Conservation (phyloP, 371 early-diverging fungal genomes). For the Capniomyces stellatus region DNA sequence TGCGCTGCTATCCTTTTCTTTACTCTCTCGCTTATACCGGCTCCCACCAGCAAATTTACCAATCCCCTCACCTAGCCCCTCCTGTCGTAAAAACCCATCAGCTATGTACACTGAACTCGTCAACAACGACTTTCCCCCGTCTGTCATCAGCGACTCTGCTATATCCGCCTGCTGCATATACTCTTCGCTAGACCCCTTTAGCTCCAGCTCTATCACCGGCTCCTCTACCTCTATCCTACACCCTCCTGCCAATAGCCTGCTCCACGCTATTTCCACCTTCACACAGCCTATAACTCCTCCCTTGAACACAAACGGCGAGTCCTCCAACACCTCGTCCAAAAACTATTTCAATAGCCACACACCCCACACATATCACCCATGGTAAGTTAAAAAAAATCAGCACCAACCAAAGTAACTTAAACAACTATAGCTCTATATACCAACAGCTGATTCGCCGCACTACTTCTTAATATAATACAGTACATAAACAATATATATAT, state of each 20-base stretch:
- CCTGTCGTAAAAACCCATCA: constrained; percentile 59
- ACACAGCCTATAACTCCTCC: constrained; percentile 51
- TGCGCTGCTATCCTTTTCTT: neutral
- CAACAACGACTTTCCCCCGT: constrained; percentile 46
- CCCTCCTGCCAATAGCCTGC: constrained; percentile 57
- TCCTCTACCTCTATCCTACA: constrained; percentile 58
- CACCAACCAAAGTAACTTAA: constrained; percentile 29
- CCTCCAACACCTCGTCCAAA: constrained; percentile 34
- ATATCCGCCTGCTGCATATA: constrained; percentile 4
- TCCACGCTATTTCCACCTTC: constrained; percentile 62
- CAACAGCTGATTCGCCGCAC: neutral
- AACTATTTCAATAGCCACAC: too few species aligned
- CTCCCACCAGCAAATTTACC: too few species aligned
- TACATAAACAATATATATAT: too few species aligned
- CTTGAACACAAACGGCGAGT: constrained; percentile 45
- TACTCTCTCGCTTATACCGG: too few species aligned
- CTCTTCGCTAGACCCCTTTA: constrained; percentile 1
- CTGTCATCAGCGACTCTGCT: constrained; percentile 24
- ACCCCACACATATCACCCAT: too few species aligned
- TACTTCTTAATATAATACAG: too few species aligned
- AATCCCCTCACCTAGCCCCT: constrained; percentile 30
- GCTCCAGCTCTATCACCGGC: constrained; percentile 6
- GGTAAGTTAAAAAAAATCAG: too few species aligned
- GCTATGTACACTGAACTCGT: constrained; percentile 76
- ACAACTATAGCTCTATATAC: neutral